Base-by-base conservation (phyloP, 2,329 filamentous ascomycete species). In the Exophiala bonariae region DNA sequence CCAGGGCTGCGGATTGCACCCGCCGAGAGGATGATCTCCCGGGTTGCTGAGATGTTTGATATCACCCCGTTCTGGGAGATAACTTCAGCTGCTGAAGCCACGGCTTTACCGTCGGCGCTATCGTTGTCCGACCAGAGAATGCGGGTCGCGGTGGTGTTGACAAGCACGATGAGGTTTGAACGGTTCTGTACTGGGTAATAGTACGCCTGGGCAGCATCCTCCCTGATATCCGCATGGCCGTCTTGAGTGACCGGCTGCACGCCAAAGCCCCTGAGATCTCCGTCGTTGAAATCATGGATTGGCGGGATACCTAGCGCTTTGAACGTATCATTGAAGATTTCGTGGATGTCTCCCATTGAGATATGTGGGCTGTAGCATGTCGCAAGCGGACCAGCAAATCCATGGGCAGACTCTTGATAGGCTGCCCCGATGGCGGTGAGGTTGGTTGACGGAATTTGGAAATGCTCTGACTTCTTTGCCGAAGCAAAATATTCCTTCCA, bases 11-110 rank as follows among this genome's bases (percentile, higher is more conserved):
- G 75, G 41, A 78, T 65, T 18, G 75, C 74, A 0, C 83, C 82
- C 1, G 81, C 80, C 1, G 79, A 76, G 2, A 86, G 63, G 36
- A 86, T 74, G 7, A 85, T 73, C 55, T 85, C 82, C 39, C 63
- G 63, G 32, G 53, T 59, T 54, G 59, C 68, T 14, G 56, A 68
- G 10, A 70, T 62, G 0, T n/a, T 30, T 16, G 39, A 18, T 16
- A 32, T 33, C 23, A 26, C 23, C 6, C 23, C 23, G 23, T 6
- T 26, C 23, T 26, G 23, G 11, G 23, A 26, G 23, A 42, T 16
- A 33, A 17, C 20, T 16, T 33, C 20, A 16, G 22, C 39, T n/a
- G n/a, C 39, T 19, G 19, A 14, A 17, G 20, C 39, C 13, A 33
- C n/a, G 32, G n/a, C 17, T 35, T 31, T 17, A 11, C 46, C 38